Evolutionary conservation across 352 stramenopile species (phyloP).

Genomic region (Globisporangium cystogenes): DNA sequence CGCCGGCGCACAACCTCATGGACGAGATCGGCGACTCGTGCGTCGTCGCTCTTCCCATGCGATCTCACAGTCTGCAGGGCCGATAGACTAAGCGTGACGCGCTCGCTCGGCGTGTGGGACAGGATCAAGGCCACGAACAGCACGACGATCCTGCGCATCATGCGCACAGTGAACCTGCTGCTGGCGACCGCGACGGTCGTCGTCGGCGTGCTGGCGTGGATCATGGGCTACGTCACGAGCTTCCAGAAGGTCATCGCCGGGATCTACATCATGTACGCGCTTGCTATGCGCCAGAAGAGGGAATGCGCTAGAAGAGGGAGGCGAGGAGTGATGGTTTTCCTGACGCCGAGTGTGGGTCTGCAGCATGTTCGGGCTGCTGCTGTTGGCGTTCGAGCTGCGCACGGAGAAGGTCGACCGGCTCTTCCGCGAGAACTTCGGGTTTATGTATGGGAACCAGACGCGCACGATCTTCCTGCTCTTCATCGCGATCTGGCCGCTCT

Average conservation of each 20-base stretch:
- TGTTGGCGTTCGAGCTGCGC: conserved; percentile 81
- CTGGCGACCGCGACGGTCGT: conserved; percentile 67
- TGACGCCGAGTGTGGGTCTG: conserved; percentile 6
- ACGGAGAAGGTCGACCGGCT: conserved; percentile 77
- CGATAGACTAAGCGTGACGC: neutral
- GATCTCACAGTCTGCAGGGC: too few species aligned
- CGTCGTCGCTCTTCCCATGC: too few species aligned
- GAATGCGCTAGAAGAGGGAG: neutral
- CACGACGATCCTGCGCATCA: conserved; percentile 74
- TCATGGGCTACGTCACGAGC: conserved; percentile 68
- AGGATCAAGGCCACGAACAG: conserved; percentile 82
- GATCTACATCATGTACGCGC: conserved; percentile 88
- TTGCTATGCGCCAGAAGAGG: neutral
- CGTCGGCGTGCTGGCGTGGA: conserved; percentile 69
- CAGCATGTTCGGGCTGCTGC: conserved; percentile 74
- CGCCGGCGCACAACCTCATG: conserved; percentile 51
- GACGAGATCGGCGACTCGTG: conserved; percentile 72
- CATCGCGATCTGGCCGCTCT: conserved; percentile 87
- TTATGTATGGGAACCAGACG: conserved; percentile 89
- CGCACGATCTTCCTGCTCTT: conserved; percentile 86
- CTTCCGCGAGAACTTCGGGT: conserved; percentile 83
- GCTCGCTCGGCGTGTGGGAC: neutral
- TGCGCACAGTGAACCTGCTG: conserved; percentile 73
- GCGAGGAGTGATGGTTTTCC: too few species aligned
- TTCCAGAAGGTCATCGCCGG: conserved; percentile 82